These are phyloP conservation scores for Uronychia setigera DNA, from an alignment of 73 alveolate genomes.

Conservation along the genomic window DNA sequence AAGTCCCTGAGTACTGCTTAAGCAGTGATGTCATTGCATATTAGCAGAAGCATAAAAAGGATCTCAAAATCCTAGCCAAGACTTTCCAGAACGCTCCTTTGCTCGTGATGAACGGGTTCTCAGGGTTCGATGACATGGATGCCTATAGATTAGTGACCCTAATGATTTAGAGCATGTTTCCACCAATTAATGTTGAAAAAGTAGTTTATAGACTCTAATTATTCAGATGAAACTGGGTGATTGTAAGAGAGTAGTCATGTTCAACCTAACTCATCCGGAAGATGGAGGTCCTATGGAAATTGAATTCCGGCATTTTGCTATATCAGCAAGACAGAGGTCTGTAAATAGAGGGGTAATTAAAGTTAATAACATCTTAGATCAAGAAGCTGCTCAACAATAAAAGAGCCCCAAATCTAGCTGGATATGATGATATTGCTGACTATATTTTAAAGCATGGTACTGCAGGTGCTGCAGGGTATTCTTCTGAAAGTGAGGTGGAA, in stretches of 20 bases:
- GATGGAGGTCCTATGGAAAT: constrained; percentile 58
- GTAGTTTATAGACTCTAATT: constrained; percentile 49
- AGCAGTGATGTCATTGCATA: constrained; percentile 79
- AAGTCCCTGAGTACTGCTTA: constrained; percentile 74
- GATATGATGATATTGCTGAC: constrained; percentile 84
- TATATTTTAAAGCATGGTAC: constrained; percentile 66
- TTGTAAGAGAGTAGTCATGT: constrained; percentile 89
- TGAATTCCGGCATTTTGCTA: constrained; percentile 88
- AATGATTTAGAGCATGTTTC: constrained; percentile 70
- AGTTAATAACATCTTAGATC: background rate
- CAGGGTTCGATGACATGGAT: constrained; percentile 35
- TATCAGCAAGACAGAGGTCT: constrained; percentile 78
- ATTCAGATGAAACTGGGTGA: constrained; percentile 74
- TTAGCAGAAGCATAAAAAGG: constrained; percentile 35
- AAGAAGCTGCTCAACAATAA: constrained; percentile 29
- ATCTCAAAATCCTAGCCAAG: constrained; percentile 17
- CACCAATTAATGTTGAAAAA: constrained; percentile 66
- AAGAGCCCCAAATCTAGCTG: constrained; percentile 80
- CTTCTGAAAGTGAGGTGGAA: constrained; percentile 87
- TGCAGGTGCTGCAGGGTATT: constrained; percentile 67
- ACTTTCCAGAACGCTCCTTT: constrained; percentile 56
- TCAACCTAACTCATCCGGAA: constrained; percentile 68
- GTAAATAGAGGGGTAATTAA: constrained; percentile 75
- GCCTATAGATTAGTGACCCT: constrained; percentile 48
- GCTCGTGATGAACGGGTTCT: constrained; percentile 69